Percentiles rank a stretch among this genome's conserved stretches.
Conservation (phyloP, 495 filamentous ascomycete species). For the Trichoderma gamsii region DNA sequence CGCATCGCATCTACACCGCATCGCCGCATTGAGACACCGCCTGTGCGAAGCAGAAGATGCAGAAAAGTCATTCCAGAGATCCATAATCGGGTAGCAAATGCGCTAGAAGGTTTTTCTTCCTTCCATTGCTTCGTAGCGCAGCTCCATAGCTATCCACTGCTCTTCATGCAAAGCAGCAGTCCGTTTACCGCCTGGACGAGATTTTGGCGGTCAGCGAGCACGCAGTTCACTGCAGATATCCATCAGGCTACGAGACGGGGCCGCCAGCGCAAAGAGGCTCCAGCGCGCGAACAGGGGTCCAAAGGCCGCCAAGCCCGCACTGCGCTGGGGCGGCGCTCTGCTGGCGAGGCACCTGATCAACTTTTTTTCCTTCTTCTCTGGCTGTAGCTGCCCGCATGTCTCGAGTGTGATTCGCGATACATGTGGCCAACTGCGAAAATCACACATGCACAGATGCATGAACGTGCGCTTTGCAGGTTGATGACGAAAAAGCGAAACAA, state of each 20-base stretch:
- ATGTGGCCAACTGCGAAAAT: background rate
- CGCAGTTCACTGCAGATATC: background rate
- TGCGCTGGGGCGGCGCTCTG: background rate
- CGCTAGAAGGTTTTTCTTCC: background rate
- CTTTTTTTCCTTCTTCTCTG: background rate
- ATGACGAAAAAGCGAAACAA: background rate
- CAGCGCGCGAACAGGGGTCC: background rate
- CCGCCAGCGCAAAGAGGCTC: background rate
- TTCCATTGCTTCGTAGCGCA: slow-evolving; percentile 1
- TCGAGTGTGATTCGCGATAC: slow-evolving; percentile 1
- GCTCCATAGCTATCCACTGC: background rate
- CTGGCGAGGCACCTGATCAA: slow-evolving; percentile 6
- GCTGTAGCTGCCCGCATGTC: background rate
- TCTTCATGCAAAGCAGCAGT: background rate
- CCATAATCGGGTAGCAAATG: background rate
- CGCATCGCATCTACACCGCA: background rate
- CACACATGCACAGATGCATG: background rate
- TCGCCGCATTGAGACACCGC: slow-evolving; percentile 1
- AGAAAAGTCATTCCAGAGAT: background rate
- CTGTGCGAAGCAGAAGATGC: background rate
- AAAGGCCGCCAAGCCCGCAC: background rate
- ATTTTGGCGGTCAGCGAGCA: background rate
- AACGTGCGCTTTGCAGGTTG: background rate
- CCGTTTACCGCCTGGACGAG: slow-evolving; percentile 6
- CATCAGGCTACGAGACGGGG: background rate